phyloP scores from a whole-genome alignment of 805 yeast genomes.

The Candida tibetensis region DNA sequence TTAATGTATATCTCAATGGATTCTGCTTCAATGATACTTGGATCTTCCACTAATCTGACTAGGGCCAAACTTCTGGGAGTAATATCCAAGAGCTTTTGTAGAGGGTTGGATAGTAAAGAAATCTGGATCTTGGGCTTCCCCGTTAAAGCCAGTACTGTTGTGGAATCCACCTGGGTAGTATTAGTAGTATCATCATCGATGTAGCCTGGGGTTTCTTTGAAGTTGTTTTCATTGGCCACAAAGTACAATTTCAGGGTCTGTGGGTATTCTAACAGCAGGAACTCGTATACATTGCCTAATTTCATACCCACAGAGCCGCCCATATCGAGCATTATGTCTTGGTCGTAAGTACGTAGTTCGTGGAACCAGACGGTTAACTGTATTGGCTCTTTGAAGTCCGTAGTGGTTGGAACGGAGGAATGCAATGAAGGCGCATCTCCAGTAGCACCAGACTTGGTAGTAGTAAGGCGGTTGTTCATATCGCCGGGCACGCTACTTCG shows the following conservation, averaged over 20 bases:
- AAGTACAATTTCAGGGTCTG: slow-evolving; percentile 41
- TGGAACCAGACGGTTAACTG: slow-evolving; percentile 61
- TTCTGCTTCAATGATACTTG: slow-evolving; percentile 64
- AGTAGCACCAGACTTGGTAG: background rate
- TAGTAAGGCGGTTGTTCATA: background rate
- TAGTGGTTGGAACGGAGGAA: background rate
- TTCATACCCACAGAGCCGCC: slow-evolving; percentile 42
- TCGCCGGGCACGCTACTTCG: background rate
- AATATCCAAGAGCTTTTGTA: slow-evolving; percentile 59
- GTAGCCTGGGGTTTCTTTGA: slow-evolving; percentile 7
- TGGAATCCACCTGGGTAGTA: slow-evolving; percentile 6
- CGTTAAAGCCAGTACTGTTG: slow-evolving; percentile 8
- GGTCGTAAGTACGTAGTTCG: slow-evolving; percentile 56
- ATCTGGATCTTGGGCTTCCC: slow-evolving; percentile 37
- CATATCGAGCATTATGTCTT: slow-evolving; percentile 63
- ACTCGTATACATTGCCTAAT: slow-evolving; percentile 76
- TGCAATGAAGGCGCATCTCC: background rate
- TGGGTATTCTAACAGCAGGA: slow-evolving; percentile 45
- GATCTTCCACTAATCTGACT: slow-evolving; percentile 44
- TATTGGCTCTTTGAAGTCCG: slow-evolving; percentile 21
- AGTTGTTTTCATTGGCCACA: slow-evolving; percentile 35
- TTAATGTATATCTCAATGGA: slow-evolving; percentile 76
- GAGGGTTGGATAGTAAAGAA: slow-evolving; percentile 58
- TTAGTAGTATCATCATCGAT: slow-evolving; percentile 8
- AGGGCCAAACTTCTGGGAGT: slow-evolving; percentile 66